These are phyloP conservation scores for Scytalidium sp. DNA, from an alignment of 2,329 filamentous ascomycete species.

Conservation along the genomic window DNA sequence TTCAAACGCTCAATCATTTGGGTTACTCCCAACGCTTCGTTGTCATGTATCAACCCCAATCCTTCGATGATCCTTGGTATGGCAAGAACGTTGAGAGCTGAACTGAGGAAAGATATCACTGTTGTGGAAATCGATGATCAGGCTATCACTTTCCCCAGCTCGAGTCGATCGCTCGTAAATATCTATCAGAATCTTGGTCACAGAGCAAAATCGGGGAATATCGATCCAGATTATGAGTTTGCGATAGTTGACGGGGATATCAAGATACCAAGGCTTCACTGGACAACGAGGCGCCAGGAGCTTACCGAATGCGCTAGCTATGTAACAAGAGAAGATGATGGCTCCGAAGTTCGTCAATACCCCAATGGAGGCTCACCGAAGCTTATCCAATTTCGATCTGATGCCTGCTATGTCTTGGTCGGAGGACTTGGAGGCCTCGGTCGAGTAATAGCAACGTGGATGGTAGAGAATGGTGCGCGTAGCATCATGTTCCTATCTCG, in stretches of 20 bases:
- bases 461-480: constrained; percentile 31
- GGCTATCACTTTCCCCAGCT: not conserved
- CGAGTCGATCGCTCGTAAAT: not conserved
- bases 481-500: constrained; percentile 34
- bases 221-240: not conserved
- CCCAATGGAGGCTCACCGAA: constrained; percentile 2
- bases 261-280: not conserved
- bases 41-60: constrained; percentile 18
- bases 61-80: constrained; percentile 15
- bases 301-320: not conserved
- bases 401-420: constrained; percentile 30
- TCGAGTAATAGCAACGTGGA: constrained; percentile 29
- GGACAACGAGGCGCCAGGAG: too few relatives aligned
- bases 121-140: constrained; percentile 22
- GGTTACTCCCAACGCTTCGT: constrained; percentile 14
- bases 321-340: not conserved
- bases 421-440: constrained; percentile 40
- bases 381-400: not conserved
- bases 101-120: constrained; percentile 8
- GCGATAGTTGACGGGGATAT: not conserved
- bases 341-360: constrained; percentile 10
- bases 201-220: not conserved
- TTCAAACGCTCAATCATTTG: constrained; percentile 9
- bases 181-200: constrained; percentile 6
- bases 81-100: constrained; percentile 17